phyloP scores from a whole-genome alignment of 2,329 filamentous ascomycete genomes.

The Macrophomina tecta region DNA sequence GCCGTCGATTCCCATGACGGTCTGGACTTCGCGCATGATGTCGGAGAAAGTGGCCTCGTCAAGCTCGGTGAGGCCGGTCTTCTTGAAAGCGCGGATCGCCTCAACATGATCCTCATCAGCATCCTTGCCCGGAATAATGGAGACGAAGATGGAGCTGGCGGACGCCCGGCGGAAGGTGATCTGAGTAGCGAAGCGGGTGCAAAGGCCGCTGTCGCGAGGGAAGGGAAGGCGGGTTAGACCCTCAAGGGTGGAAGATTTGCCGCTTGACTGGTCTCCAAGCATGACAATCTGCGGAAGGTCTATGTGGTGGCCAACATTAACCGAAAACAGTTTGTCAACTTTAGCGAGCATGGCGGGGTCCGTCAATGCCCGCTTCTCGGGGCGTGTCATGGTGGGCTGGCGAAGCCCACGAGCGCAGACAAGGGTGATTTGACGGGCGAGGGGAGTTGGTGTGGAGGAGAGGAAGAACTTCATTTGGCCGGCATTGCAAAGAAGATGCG shows the following conservation, averaged over 20 bases:
- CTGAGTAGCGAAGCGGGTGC: constrained; percentile 55
- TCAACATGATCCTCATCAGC: constrained; percentile 31
- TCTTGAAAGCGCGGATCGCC: constrained; percentile 36
- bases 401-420: too few species aligned
- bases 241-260: constrained; percentile 45
- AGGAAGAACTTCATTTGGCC: too few species aligned
- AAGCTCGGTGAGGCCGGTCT: constrained; percentile 32
- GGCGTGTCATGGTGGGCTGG: background rate
- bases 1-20: constrained; percentile 53
- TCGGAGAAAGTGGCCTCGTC: constrained; percentile 32
- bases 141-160: constrained; percentile 37
- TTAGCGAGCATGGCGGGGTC: constrained; percentile 37
- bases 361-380: background rate
- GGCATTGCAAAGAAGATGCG: too few species aligned
- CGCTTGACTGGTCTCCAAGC: constrained; percentile 49
- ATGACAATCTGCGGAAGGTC: constrained; percentile 37
- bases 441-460: background rate
- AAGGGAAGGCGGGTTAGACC: constrained; percentile 46
- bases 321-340: constrained; percentile 45
- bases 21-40: constrained; percentile 47
- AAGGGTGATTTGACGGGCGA: too few species aligned
- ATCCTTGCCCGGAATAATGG: constrained; percentile 46
- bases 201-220: constrained; percentile 47
- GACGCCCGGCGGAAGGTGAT: constrained; percentile 50
- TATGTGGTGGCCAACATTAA: constrained; percentile 43